A percentile compares a stretch with the other conserved stretches of the same genome.
Conservation (phyloP, 1,284 basidiomycete species). For the Lentinus polychrous region DNA sequence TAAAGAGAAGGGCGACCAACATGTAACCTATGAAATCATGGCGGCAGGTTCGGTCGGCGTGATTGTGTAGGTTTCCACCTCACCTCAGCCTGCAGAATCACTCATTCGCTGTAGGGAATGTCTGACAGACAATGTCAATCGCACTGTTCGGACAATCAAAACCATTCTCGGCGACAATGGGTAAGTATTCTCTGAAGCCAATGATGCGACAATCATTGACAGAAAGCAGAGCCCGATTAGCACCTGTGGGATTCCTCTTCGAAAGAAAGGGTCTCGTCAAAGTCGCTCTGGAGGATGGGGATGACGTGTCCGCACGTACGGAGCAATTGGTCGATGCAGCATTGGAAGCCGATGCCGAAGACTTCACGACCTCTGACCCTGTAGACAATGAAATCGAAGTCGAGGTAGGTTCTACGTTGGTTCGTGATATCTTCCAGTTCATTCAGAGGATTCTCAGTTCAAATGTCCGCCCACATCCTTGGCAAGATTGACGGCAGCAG, state of each 20-base stretch:
- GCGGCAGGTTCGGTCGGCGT: slow-evolving; percentile 64
- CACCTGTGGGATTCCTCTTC: slow-evolving; percentile 77
- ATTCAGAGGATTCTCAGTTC: slow-evolving; percentile 34
- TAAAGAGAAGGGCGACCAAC: slow-evolving; percentile 44
- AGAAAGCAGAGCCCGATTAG: slow-evolving; percentile 50
- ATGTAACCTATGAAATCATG: slow-evolving; percentile 67
- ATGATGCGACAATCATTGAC: neutral
- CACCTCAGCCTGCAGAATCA: neutral
- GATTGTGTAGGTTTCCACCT: slow-evolving; percentile 55
- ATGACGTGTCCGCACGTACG: slow-evolving; percentile 36
- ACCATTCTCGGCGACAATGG: slow-evolving; percentile 52
- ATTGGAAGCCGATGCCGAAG: slow-evolving; percentile 45
- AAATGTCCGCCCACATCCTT: slow-evolving; percentile 46
- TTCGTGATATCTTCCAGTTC: neutral
- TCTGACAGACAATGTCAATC: slow-evolving; percentile 65
- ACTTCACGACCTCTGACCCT: slow-evolving; percentile 38
- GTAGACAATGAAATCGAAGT: slow-evolving; percentile 30
- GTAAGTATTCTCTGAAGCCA: slow-evolving; percentile 31
- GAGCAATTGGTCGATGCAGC: slow-evolving; percentile 47
- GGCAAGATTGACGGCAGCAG: slow-evolving; percentile 34
- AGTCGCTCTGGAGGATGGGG: slow-evolving; percentile 40
- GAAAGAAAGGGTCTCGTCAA: slow-evolving; percentile 60
- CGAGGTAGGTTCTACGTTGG: slow-evolving; percentile 29
- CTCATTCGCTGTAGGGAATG: slow-evolving; percentile 54
- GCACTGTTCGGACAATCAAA: slow-evolving; percentile 61